Conservation (phyloP, 2,329 filamentous ascomycete species). For the Beauveria caledonica region DNA sequence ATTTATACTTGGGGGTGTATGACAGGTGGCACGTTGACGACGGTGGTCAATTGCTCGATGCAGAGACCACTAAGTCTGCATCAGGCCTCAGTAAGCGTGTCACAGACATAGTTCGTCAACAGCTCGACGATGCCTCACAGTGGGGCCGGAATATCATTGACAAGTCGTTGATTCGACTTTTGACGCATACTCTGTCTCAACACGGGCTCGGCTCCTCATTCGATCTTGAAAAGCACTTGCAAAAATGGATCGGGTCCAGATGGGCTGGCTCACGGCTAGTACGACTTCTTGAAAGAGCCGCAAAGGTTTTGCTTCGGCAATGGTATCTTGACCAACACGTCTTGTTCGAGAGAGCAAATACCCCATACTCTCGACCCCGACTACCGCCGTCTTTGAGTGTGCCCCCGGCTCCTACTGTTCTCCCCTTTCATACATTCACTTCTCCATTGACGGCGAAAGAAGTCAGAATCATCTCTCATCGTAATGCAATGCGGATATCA, state of each 20-base stretch:
- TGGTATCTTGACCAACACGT: constrained; percentile 84
- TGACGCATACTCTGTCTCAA: constrained; percentile 39
- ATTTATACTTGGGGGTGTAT: constrained; percentile 61
- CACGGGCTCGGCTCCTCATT: constrained; percentile 29
- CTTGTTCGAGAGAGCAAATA: constrained; percentile 41
- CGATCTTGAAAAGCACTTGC: constrained; percentile 33
- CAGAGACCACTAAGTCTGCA: constrained; percentile 47
- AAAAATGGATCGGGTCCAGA: constrained; percentile 60
- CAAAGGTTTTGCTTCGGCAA: constrained; percentile 67
- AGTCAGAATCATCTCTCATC: constrained; percentile 87
- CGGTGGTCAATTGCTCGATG: constrained; percentile 72
- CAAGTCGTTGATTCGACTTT: constrained; percentile 40
- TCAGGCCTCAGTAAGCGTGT: constrained; percentile 87
- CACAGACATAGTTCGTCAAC: constrained; percentile 80
- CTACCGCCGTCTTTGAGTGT: constrained; percentile 66
- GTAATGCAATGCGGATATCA: constrained; percentile 88
- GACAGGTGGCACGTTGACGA: constrained; percentile 94
- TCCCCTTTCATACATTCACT: constrained; percentile 97
- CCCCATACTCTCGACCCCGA: constrained; percentile 62
- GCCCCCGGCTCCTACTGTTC: constrained; percentile 83
- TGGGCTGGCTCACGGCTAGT: constrained; percentile 88
- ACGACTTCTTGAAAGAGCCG: constrained; percentile 75
- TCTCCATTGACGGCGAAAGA: constrained; percentile 86
- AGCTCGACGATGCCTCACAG: constrained; percentile 73
- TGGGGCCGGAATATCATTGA: constrained; percentile 74